These are phyloP conservation scores for Trichoderma sp. DNA, from an alignment of 2,329 filamentous ascomycete genomes.

Conservation along the genomic window DNA sequence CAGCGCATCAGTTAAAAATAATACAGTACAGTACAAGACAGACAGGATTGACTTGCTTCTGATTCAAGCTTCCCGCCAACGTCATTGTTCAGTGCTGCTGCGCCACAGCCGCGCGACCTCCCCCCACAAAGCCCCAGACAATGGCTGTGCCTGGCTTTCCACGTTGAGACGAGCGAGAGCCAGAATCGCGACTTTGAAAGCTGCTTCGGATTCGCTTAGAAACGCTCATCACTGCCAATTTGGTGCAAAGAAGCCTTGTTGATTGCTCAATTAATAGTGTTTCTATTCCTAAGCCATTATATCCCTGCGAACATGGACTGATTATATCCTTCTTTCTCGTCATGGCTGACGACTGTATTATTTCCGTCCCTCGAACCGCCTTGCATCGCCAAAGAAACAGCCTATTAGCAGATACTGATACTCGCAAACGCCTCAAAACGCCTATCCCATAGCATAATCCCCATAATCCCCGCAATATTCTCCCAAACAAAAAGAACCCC, in stretches of 20 bases:
- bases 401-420: not conserved
- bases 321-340: not conserved
- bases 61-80: not conserved
- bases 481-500: not conserved
- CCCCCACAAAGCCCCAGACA: not conserved
- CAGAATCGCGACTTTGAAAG: not conserved
- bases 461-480: not conserved
- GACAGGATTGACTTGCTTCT: not conserved
- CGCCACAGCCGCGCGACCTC: conserved; percentile 18
- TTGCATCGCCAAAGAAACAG: not conserved
- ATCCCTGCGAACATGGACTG: too few relatives aligned
- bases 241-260: not conserved
- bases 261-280: not conserved
- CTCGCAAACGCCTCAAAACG: not conserved
- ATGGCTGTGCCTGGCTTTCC: not conserved
- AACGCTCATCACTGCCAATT: not conserved
- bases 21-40: not conserved
- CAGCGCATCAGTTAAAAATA: not conserved
- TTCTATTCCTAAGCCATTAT: not conserved
- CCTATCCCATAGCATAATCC: not conserved
- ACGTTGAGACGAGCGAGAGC: not conserved
- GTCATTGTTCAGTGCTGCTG: conserved; percentile 12
- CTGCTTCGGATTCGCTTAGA: not conserved
- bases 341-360: not conserved
- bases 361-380: not conserved